Evolutionary conservation across 1,284 basidiomycete species (phyloP).

Genomic region (Inonotus obliquus): DNA sequence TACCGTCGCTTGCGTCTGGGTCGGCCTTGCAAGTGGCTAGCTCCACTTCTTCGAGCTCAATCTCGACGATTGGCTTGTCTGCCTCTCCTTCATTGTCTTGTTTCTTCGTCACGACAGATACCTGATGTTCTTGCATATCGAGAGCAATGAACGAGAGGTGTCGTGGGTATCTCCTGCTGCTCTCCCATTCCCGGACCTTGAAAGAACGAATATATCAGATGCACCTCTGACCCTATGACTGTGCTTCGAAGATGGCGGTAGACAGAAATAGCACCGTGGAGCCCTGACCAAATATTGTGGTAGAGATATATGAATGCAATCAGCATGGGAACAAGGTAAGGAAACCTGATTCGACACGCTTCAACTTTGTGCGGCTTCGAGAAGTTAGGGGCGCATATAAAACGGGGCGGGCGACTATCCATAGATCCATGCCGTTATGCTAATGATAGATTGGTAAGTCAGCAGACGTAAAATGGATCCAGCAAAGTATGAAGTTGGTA

Average conservation of each 20-base stretch:
- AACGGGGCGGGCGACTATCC: background rate
- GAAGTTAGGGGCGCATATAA: background rate
- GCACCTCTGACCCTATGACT: background rate
- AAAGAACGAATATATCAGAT: background rate
- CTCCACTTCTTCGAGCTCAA: background rate
- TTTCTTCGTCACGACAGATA: background rate
- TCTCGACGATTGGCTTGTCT: conserved; percentile 1
- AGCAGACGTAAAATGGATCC: background rate
- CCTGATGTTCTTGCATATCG: background rate
- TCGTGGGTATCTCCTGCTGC: background rate
- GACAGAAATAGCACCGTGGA: background rate
- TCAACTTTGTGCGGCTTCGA: background rate
- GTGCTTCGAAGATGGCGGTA: background rate
- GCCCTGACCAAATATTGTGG: background rate
- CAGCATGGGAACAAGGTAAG: background rate
- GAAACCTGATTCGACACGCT: background rate
- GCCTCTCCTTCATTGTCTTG: background rate
- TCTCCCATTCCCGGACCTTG: background rate
- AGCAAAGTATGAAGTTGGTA: background rate
- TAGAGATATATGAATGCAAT: background rate
- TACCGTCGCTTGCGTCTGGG: background rate
- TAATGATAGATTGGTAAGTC: background rate
- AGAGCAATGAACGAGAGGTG: background rate
- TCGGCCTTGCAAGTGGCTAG: background rate
- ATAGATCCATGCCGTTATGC: background rate